Conservation (phyloP, 129 eudicot genomes). For the Chrysanthemum lavandulifolium region DNA sequence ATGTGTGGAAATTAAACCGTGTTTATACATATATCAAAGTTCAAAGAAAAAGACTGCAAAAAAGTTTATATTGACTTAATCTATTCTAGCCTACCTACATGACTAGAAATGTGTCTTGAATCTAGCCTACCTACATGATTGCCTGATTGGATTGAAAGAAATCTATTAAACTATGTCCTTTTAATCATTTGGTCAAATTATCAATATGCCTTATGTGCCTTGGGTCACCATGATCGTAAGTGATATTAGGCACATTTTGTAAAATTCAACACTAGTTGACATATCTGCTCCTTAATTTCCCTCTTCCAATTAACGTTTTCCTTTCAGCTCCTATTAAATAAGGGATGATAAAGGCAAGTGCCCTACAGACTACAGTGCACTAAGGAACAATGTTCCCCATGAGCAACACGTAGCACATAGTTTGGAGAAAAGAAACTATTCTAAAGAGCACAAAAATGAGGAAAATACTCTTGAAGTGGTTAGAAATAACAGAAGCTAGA, state of each 20-base stretch:
- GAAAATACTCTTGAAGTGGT: not conserved
- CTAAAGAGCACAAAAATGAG: not conserved
- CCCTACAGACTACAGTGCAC: not conserved
- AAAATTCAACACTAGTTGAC: not conserved
- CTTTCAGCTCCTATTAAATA: not conserved
- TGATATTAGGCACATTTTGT: not conserved
- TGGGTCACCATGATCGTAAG: not conserved
- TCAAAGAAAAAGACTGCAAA: not conserved
- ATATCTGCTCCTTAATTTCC: not conserved
- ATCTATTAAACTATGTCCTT: not conserved
- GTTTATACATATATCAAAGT: not conserved
- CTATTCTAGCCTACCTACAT: not conserved
- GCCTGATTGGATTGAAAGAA: not conserved
- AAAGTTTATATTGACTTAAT: not conserved
- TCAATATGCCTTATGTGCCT: not conserved
- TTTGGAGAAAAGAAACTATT: not conserved
- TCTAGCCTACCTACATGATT: not conserved
- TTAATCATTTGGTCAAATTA: not conserved
- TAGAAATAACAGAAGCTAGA: not conserved
- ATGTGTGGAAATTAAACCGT: not conserved
- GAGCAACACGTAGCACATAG: not conserved
- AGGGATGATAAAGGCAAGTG: not conserved
- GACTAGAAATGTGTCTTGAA: too few relatives aligned
- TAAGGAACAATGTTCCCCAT: not conserved
- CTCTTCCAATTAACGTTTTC: not conserved